These are phyloP conservation scores for Populus nigra DNA, from an alignment of 345 rosid species.

Conservation along the genomic window DNA sequence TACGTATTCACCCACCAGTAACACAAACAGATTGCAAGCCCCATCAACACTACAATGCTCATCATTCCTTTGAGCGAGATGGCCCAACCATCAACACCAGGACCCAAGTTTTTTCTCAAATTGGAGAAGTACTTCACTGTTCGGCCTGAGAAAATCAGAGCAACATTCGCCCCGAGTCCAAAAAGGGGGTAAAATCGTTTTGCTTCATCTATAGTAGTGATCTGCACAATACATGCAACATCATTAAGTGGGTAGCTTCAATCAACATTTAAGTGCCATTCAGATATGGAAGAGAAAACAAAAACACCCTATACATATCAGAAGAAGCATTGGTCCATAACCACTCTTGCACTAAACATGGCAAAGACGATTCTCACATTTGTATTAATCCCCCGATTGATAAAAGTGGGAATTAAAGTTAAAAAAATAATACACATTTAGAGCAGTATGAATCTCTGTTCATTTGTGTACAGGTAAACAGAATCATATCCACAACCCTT, in stretches of 20 bases:
- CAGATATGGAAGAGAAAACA: neutral
- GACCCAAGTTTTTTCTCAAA: slow-evolving; percentile 78
- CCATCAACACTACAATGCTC: slow-evolving; percentile 91
- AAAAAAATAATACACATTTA: neutral
- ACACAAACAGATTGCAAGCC: slow-evolving; percentile 68
- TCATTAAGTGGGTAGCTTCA: slow-evolving; percentile 8
- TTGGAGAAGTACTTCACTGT: slow-evolving; percentile 95
- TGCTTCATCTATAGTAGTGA: slow-evolving; percentile 93
- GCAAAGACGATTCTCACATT: neutral
- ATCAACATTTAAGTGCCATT: neutral
- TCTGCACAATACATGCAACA: slow-evolving; percentile 45
- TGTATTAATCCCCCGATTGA: neutral
- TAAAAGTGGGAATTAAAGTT: neutral
- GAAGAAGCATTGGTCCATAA: neutral
- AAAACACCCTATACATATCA: neutral
- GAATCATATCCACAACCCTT: neutral
- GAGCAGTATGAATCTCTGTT: neutral
- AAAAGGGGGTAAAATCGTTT: slow-evolving; percentile 90
- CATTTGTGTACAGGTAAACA: neutral
- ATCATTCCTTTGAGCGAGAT: slow-evolving; percentile 90
- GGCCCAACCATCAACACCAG: slow-evolving; percentile 99
- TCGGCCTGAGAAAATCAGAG: slow-evolving; percentile 88
- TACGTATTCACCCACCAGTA: slow-evolving; percentile 93
- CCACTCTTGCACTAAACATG: neutral
- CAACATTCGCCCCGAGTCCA: slow-evolving; percentile 93